Evolutionary conservation across 2,329 filamentous ascomycete genomes (phyloP).

Genomic region (Trichoderma cornu-damae): DNA sequence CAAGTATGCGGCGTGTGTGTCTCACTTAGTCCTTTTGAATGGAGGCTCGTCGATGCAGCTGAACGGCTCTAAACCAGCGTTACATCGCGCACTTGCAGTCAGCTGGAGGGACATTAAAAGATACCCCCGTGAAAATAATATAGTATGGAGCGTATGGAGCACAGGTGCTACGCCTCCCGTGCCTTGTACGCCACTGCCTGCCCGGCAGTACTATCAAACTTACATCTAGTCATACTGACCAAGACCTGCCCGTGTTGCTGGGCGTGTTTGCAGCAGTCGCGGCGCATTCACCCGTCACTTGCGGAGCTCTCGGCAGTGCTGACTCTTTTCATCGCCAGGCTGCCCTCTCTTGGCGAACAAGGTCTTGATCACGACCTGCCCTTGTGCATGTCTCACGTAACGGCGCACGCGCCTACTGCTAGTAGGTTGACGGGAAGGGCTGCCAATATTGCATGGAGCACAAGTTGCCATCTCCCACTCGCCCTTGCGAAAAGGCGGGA

Average conservation of each 20-base stretch:
- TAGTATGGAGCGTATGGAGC: not conserved
- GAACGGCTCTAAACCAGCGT: not conserved
- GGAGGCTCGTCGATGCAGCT: not conserved
- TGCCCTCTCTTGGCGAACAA: slow-evolving; percentile 8
- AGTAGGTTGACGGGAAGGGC: not conserved
- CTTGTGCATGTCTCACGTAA: slow-evolving; percentile 14
- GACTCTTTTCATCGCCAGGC: not conserved
- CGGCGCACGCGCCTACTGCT: not conserved
- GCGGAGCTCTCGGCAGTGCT: not conserved
- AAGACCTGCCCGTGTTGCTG: not conserved
- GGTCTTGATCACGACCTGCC: slow-evolving; percentile 9
- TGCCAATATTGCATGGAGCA: not conserved
- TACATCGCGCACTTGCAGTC: not conserved
- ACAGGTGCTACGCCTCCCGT: not conserved
- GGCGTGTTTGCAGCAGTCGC: not conserved
- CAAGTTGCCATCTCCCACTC: not conserved
- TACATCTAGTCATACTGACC: too few species aligned
- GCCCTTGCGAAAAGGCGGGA: slow-evolving; percentile 5
- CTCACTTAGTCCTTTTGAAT: not conserved
- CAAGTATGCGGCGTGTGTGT: too few species aligned
- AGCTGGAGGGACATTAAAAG: not conserved
- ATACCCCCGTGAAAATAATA: too few species aligned
- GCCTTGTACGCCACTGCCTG: not conserved
- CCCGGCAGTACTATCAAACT: too few species aligned
- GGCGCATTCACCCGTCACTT: not conserved